phyloP scores from a whole-genome alignment of 2,329 filamentous ascomycete species.

The Aspergillus novofumigatus region DNA sequence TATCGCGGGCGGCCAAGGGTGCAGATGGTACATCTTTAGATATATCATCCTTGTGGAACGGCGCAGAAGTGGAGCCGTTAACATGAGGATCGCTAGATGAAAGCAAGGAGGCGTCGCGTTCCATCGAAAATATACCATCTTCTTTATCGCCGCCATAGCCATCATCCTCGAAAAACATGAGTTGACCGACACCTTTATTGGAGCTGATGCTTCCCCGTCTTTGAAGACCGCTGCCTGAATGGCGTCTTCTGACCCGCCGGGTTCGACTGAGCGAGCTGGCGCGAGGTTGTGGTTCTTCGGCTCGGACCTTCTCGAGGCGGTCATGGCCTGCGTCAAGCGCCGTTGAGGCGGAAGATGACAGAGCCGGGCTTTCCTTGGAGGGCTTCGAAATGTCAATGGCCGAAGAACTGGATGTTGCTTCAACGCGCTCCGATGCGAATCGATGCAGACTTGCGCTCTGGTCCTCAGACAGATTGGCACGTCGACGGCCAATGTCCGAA shows the following conservation, averaged over 20 bases:
- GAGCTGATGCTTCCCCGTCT: constrained; percentile 68
- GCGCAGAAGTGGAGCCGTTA: constrained; percentile 13
- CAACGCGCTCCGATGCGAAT: constrained; percentile 13
- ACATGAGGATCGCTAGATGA: constrained; percentile 4
- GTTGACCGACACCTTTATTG: constrained; percentile 66
- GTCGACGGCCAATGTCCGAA: constrained; percentile 29
- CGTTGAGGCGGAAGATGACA: constrained; percentile 38
- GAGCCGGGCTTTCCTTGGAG: constrained; percentile 22
- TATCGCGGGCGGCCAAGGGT: background rate
- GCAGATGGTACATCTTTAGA: background rate
- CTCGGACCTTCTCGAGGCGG: constrained; percentile 31
- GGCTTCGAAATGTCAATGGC: constrained; percentile 27
- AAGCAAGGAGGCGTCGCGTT: constrained; percentile 43
- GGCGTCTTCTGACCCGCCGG: constrained; percentile 57
- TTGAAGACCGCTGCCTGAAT: constrained; percentile 80
- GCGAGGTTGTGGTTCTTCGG: constrained; percentile 44
- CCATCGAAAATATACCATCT: constrained; percentile 67
- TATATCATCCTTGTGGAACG: constrained; percentile 4
- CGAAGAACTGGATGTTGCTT: constrained; percentile 18
- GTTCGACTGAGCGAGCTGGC: constrained; percentile 27
- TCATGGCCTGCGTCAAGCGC: constrained; percentile 32
- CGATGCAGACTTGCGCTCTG: constrained; percentile 22
- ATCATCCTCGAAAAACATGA: constrained; percentile 89
- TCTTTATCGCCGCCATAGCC: constrained; percentile 77
- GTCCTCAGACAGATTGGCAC: constrained; percentile 33